Evolutionary conservation across 176 grass and related monocot genomes (phyloP).

Genomic region (Oryza australiensis): DNA sequence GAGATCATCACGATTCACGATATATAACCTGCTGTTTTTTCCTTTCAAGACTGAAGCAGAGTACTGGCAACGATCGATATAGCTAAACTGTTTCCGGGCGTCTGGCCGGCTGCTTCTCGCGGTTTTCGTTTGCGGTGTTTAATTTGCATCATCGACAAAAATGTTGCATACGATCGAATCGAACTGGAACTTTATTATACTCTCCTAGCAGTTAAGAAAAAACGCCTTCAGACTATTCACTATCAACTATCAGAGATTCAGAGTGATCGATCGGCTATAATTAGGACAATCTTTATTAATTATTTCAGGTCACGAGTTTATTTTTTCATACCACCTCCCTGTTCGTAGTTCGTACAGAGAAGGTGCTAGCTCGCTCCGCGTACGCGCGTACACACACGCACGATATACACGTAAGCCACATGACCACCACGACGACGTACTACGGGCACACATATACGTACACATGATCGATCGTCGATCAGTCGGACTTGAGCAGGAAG

Average conservation of each 20-base stretch:
- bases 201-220: no score
- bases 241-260: no score
- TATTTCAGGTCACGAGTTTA: conserved; percentile 25
- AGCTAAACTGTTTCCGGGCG: no score
- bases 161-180: no score
- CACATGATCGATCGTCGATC: background rate
- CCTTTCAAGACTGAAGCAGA: background rate
- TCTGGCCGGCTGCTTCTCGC: no score
- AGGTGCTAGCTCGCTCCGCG: background rate
- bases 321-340: background rate
- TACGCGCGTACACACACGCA: background rate
- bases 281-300: conserved; percentile 14
- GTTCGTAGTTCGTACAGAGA: background rate
- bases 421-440: background rate
- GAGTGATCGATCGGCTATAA: background rate
- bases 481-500: conserved; percentile 29
- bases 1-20: background rate
- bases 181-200: no score
- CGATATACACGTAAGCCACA: background rate
- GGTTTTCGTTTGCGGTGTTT: no score
- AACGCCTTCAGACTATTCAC: no score
- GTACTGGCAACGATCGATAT: background rate
- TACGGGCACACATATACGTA: background rate
- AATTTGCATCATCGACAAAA: no score
- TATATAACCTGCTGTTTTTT: background rate